A percentile compares a stretch with the other conserved stretches of the same genome.
Conservation (phyloP, 495 filamentous ascomycete genomes). For the Penicillium samsonianum region DNA sequence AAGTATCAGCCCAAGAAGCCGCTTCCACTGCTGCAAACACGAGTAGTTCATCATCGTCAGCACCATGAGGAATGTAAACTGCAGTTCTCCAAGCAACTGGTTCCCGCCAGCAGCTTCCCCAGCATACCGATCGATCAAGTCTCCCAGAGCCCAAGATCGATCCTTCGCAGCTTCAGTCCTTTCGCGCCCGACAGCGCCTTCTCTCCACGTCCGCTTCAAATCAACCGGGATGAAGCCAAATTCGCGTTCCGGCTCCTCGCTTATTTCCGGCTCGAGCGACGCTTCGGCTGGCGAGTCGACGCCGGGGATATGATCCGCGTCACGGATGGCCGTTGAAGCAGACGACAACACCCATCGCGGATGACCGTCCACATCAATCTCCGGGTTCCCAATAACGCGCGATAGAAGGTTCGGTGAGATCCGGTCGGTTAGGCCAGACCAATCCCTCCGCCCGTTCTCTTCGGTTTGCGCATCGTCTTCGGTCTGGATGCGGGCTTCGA, state of each 20-base stretch:
- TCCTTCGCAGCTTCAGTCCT: conserved; percentile 72
- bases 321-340: conserved; percentile 44
- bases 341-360: conserved; percentile 49
- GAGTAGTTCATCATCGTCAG: conserved; percentile 81
- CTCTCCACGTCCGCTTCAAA: conserved; percentile 65
- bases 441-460: conserved; percentile 39
- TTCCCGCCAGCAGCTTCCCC: conserved; percentile 24
- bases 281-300: conserved; percentile 29
- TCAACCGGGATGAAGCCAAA: conserved; percentile 51
- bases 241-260: conserved; percentile 39
- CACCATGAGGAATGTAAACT: conserved; percentile 81
- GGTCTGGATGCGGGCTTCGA: conserved; percentile 10
- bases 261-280: conserved; percentile 8
- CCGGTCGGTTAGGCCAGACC: conserved; percentile 43
- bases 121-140: conserved; percentile 46
- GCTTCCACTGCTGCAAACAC: conserved; percentile 87
- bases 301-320: conserved; percentile 55
- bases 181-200: conserved; percentile 68
- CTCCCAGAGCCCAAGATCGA: conserved; percentile 65
- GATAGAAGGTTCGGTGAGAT: conserved; percentile 41
- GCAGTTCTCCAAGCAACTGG: conserved; percentile 79
- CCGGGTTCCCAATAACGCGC: conserved; percentile 41
- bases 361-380: conserved; percentile 41
- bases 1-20: conserved; percentile 68
- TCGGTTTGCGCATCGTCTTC: conserved; percentile 36